These are phyloP conservation scores for Senna tora DNA, from an alignment of 306 rosid genomes.

Conservation along the genomic window DNA sequence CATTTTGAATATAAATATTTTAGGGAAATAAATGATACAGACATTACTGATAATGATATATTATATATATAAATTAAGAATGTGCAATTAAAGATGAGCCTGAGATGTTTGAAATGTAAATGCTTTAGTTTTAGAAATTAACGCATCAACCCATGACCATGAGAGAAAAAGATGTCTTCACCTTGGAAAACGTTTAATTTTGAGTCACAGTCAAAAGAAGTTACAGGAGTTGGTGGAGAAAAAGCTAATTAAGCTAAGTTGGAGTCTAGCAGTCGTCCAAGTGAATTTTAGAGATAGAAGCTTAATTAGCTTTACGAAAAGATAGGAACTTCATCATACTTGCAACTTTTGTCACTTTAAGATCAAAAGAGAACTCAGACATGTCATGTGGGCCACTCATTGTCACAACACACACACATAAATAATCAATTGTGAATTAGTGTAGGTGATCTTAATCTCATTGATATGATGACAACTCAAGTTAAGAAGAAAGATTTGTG, in stretches of 20 bases:
- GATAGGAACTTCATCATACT: conserved; percentile 59
- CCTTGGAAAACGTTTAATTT: conserved; percentile 55
- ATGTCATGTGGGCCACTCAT: conserved; percentile 54
- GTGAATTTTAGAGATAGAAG: conserved; percentile 50
- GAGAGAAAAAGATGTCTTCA: conserved; percentile 52
- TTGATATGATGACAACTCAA: background rate
- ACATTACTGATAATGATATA: conserved; percentile 42
- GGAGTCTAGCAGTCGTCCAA: conserved; percentile 56
- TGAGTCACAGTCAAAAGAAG: conserved; percentile 86
- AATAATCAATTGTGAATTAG: background rate
- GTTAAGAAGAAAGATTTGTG: background rate
- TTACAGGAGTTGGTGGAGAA: conserved; percentile 61
- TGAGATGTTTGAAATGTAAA: conserved; percentile 40
- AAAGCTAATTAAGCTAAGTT: conserved; percentile 40
- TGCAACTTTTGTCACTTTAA: conserved; percentile 75
- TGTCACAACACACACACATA: background rate
- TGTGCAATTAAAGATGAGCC: conserved; percentile 51
- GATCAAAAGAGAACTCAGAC: conserved; percentile 67
- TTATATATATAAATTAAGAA: too few relatives aligned
- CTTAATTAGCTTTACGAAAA: conserved; percentile 82
- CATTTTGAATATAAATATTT: conserved; percentile 24
- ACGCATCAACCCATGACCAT: conserved; percentile 36
- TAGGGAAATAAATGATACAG: conserved; percentile 39
- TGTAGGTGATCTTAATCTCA: background rate
- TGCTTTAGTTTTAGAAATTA: conserved; percentile 37